phyloP scores from a whole-genome alignment of 2,329 filamentous ascomycete genomes.

The Boeremia lycopersici region DNA sequence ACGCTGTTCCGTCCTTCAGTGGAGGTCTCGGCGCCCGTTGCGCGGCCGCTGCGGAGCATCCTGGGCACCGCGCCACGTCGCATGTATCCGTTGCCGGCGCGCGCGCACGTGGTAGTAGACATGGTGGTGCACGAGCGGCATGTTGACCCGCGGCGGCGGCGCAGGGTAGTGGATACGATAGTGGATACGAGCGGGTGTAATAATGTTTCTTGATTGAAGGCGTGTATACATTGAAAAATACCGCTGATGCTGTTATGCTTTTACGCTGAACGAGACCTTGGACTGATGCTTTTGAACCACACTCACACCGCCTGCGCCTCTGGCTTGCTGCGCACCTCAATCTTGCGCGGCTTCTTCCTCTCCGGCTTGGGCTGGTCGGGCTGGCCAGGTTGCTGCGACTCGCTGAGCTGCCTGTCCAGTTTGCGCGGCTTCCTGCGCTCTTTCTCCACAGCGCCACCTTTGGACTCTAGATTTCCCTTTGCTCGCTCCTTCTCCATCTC shows the following conservation, averaged over 20 bases:
- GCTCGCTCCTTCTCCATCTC: conserved; percentile 26
- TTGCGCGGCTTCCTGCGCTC: conserved; percentile 10
- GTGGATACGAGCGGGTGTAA: background rate
- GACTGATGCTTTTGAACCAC: background rate
- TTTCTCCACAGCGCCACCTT: conserved; percentile 13
- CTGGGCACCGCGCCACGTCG: background rate
- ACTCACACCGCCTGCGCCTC: conserved; percentile 3
- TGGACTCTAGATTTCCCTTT: conserved; percentile 16
- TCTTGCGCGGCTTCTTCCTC: conserved; percentile 22
- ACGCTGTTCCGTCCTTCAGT: background rate
- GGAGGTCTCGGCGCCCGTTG: background rate
- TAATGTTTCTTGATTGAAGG: too few relatives aligned
- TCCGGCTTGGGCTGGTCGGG: conserved; percentile 8
- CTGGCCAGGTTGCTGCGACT: conserved; percentile 4
- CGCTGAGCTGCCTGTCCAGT: conserved; percentile 17
- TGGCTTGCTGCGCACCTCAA: conserved; percentile 33
- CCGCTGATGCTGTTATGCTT: background rate
- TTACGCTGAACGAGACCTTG: background rate
- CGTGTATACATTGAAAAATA: background rate
- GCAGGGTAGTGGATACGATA: too few relatives aligned
- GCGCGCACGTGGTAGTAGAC: background rate
- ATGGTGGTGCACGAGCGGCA: background rate
- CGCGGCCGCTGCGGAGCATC: background rate
- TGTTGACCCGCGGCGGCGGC: background rate
- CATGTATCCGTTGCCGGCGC: background rate